Evolutionary conservation across 2,329 filamentous ascomycete species (phyloP), one percentile per base, ranked within the genome.

Genomic region (Penicillium oxalicum): DNA sequence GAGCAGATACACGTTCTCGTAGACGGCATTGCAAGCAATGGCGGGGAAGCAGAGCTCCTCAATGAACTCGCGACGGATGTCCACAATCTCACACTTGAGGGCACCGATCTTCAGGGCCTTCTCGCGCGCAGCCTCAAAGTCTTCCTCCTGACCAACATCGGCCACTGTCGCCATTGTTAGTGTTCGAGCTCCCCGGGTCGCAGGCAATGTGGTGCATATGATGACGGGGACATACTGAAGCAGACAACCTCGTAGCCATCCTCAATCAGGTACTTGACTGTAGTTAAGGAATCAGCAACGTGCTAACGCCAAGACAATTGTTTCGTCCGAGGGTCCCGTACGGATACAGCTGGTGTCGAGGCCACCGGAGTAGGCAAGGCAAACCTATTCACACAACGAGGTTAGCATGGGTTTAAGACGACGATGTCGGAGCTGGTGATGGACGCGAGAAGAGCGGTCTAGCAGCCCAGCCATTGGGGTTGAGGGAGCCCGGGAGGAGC

Each of bases 21-120:
- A 86, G 67, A 83, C 80, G 53, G 81, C 81, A 57, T 84, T 68
- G 64, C 64, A 82, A 50, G 58, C 57, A 55, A 93, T 80, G 53
- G 88, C 87, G 45, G 80, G 84, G 79, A 84, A 91, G 76, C 84
- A 86, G 39, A 93, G 77, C 74, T 91, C 80, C 60, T 90, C 85
- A 58, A 93, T 81, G 63, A 93, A 91, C 70, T 88, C 84, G 54
- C 63, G 77, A 61, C 82, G 81, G 47, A 91, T 77, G 67, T 93
- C 73, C 54, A 76, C 71, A 56, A 83, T 76, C 55, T 78, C 67
- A 68, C 84, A 80, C 72, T 81, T 79, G 71, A 79, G 74, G 24
- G 85, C 85, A 61, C 85, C 85, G 55, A 88, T 80, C 69, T 79
- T 79, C 54, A 81, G 50, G 47, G 85, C 86, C 78, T 91, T 90